A percentile compares a stretch with the other conserved stretches of the same genome.
Evolutionary conservation across 768 basidiomycete species (phyloP).

Genomic region (Auricularia cornea): DNA sequence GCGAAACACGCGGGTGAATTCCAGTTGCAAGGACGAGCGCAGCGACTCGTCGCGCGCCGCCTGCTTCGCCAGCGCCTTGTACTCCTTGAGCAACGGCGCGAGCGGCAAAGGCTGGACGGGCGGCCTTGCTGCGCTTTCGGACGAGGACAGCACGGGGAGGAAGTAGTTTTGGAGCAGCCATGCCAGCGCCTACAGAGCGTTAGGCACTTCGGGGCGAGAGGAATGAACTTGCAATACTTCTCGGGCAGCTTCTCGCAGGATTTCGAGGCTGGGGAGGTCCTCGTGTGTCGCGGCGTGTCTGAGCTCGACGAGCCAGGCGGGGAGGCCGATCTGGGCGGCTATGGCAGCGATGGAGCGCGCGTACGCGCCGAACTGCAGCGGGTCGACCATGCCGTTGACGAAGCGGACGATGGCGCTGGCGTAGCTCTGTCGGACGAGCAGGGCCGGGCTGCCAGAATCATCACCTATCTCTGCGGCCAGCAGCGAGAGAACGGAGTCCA

Average conservation of each 20-base stretch:
- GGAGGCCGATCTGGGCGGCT: conserved; percentile 77
- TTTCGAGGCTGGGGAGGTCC: conserved; percentile 75
- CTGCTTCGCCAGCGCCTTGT: conserved; percentile 61
- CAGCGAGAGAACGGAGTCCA: conserved; percentile 63
- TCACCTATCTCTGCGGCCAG: conserved; percentile 57
- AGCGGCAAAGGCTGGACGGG: conserved; percentile 44
- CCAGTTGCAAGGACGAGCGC: conserved; percentile 38
- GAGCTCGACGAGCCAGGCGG: conserved; percentile 83
- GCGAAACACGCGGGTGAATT: conserved; percentile 42
- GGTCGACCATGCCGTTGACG: conserved; percentile 93
- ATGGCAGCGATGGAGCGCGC: conserved; percentile 88
- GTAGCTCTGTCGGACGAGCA: conserved; percentile 67
- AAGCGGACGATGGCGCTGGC: conserved; percentile 77
- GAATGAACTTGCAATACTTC: conserved; percentile 40
- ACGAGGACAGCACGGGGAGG: conserved; percentile 54
- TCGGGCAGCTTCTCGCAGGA: conserved; percentile 66
- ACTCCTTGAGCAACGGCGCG: conserved; percentile 58
- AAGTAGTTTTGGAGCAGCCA: conserved; percentile 87
- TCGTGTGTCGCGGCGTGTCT: conserved; percentile 96
- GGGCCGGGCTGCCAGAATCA: conserved; percentile 23
- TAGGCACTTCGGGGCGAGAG: conserved; percentile 4
- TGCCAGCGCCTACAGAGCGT: conserved; percentile 50
- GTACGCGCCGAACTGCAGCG: conserved; percentile 80
- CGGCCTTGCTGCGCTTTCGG: conserved; percentile 25
- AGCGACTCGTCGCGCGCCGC: conserved; percentile 59